Percentiles rank a stretch among this genome's conserved stretches.
Conservation (phyloP, 352 stramenopile genomes). For the Phytophthora syringae region DNA sequence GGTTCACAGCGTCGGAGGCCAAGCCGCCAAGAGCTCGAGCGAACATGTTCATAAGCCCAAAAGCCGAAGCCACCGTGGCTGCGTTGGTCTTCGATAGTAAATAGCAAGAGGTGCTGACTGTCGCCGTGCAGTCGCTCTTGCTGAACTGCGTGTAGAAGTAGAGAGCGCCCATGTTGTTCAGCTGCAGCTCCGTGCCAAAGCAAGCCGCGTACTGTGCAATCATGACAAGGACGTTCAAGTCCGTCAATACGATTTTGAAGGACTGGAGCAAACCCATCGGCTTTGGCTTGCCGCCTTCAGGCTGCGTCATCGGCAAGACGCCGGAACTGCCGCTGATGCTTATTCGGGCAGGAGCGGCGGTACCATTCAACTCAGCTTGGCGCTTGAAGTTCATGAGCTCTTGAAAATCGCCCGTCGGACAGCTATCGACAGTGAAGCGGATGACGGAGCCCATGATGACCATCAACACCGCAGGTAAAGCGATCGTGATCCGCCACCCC, state of each 20-base stretch:
- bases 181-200: slow-evolving; percentile 96
- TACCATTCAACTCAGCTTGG: slow-evolving; percentile 27
- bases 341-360: slow-evolving; percentile 19
- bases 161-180: slow-evolving; percentile 95
- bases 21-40: slow-evolving; percentile 89
- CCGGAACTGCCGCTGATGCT: slow-evolving; percentile 38
- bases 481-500: slow-evolving; percentile 92
- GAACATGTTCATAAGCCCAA: slow-evolving; percentile 96
- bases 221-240: slow-evolving; percentile 93
- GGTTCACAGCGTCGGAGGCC: slow-evolving; percentile 86
- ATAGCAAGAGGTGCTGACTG: slow-evolving; percentile 46
- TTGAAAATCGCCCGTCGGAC: slow-evolving; percentile 93
- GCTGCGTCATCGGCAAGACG: slow-evolving; percentile 31
- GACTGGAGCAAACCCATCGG: slow-evolving; percentile 40
- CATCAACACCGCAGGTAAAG: slow-evolving; percentile 89
- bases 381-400: slow-evolving; percentile 64
- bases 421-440: slow-evolving; percentile 85
- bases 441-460: slow-evolving; percentile 79
- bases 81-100: slow-evolving; percentile 66
- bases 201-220: slow-evolving; percentile 93
- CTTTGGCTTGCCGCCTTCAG: slow-evolving; percentile 19
- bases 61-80: slow-evolving; percentile 90
- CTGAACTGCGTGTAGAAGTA: slow-evolving; percentile 94
- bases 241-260: slow-evolving; percentile 68
- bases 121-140: slow-evolving; percentile 51